Evolutionary conservation across 192 early-diverging fungal species (phyloP).

Genomic region (Entophlyctis luteolus): DNA sequence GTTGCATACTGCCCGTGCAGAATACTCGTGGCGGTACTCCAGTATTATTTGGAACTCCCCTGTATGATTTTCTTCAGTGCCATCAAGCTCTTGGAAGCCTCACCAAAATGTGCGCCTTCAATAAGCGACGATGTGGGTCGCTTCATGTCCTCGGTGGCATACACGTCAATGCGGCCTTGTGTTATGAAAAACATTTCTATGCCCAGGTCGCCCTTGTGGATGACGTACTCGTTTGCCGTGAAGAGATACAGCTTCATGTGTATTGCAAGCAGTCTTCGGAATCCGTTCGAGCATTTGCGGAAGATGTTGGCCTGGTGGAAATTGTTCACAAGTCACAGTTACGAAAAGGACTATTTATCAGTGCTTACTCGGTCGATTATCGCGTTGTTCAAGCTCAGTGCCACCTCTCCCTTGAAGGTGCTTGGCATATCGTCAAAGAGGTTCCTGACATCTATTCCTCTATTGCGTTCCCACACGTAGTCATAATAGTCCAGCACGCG

Average conservation of each 20-base stretch:
- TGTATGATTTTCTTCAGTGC: too few species aligned
- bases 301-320: slow-evolving; percentile 36
- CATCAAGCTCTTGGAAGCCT: background rate
- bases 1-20: slow-evolving; percentile 44
- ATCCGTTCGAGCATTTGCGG: slow-evolving; percentile 42
- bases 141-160: slow-evolving; percentile 29
- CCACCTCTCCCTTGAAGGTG: slow-evolving; percentile 47
- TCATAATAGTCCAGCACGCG: slow-evolving; percentile 50
- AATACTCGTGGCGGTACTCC: slow-evolving; percentile 43
- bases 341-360: too few species aligned
- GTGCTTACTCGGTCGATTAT: slow-evolving; percentile 49
- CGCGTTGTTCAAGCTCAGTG: slow-evolving; percentile 46
- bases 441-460: slow-evolving; percentile 42
- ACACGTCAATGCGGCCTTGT: slow-evolving; percentile 48
- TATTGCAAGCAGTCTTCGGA: slow-evolving; percentile 43
- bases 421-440: slow-evolving; percentile 49
- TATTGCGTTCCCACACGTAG: slow-evolving; percentile 51
- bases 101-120: slow-evolving; percentile 50
- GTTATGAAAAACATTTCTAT: slow-evolving; percentile 51
- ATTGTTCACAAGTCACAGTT: background rate
- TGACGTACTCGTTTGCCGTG: slow-evolving; percentile 49
- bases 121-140: slow-evolving; percentile 39
- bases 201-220: slow-evolving; percentile 43
- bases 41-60: slow-evolving; percentile 48
- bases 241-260: slow-evolving; percentile 48